Conservation (phyloP, 257 asterid genomes). For the Solanum pinnatisectum region DNA sequence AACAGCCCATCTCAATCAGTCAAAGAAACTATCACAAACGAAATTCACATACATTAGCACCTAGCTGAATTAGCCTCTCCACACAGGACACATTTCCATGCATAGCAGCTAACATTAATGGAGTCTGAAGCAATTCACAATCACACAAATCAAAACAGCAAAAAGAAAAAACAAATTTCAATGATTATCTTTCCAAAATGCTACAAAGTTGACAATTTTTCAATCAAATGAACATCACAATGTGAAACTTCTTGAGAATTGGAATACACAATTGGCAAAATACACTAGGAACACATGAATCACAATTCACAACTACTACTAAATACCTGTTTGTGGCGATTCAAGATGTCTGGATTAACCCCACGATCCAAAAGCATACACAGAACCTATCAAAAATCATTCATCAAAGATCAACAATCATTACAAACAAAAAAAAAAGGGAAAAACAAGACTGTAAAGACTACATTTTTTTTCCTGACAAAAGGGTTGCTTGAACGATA, state of each 20-base stretch:
- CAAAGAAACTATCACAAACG: neutral
- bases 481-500: neutral
- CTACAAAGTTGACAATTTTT: neutral
- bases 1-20: neutral
- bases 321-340: constrained; percentile 75
- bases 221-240: neutral
- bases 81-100: constrained; percentile 60
- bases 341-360: constrained; percentile 55
- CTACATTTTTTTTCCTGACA: neutral
- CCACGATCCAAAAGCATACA: constrained; percentile 60
- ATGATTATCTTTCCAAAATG: neutral
- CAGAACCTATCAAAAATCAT: constrained; percentile 39
- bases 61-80: constrained; percentile 61
- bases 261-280: neutral
- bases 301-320: neutral
- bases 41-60: constrained; percentile 57
- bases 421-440: neutral
- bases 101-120: constrained; percentile 86
- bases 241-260: neutral
- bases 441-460: neutral
- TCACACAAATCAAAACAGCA: constrained; percentile 1
- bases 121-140: constrained; percentile 44
- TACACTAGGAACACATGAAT: neutral
- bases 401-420: constrained; percentile 3
- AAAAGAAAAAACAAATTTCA: neutral